Conservation (phyloP, 306 rosid species). For the Prunus armeniaca region DNA sequence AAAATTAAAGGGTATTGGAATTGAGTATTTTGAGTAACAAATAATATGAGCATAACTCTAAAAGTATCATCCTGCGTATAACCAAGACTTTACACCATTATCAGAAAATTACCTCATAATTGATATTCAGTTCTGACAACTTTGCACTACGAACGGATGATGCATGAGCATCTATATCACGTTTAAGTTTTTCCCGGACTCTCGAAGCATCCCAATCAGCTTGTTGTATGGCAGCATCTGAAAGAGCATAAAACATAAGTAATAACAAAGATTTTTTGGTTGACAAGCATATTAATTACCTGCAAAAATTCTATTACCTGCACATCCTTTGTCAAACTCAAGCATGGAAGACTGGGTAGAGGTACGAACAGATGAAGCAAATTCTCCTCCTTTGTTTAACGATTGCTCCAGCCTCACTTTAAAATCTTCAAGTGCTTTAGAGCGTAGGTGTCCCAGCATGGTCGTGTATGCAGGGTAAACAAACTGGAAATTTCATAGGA, state of each 20-base stretch:
- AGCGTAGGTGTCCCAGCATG: slow-evolving; percentile 66
- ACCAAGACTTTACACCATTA: slow-evolving; percentile 4
- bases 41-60: neutral
- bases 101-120: slow-evolving; percentile 50
- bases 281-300: neutral
- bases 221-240: slow-evolving; percentile 61
- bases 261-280: neutral
- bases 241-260: slow-evolving; percentile 9
- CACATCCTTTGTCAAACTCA: slow-evolving; percentile 59
- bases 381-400: slow-evolving; percentile 61
- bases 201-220: slow-evolving; percentile 67
- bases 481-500: slow-evolving; percentile 46
- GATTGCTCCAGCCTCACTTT: slow-evolving; percentile 46
- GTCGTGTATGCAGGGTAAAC: slow-evolving; percentile 63
- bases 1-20: slow-evolving; percentile 7
- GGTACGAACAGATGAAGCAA: slow-evolving; percentile 49
- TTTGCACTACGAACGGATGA: slow-evolving; percentile 48
- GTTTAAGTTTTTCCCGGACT: slow-evolving; percentile 56
- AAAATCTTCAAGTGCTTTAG: slow-evolving; percentile 49
- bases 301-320: neutral
- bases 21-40: neutral
- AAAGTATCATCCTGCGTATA: slow-evolving; percentile 1
- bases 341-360: slow-evolving; percentile 40
- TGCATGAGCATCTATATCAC: slow-evolving; percentile 62
- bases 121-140: slow-evolving; percentile 42